Evolutionary conservation across 257 asterid genomes (phyloP).

Genomic region (Ballota nigra): DNA sequence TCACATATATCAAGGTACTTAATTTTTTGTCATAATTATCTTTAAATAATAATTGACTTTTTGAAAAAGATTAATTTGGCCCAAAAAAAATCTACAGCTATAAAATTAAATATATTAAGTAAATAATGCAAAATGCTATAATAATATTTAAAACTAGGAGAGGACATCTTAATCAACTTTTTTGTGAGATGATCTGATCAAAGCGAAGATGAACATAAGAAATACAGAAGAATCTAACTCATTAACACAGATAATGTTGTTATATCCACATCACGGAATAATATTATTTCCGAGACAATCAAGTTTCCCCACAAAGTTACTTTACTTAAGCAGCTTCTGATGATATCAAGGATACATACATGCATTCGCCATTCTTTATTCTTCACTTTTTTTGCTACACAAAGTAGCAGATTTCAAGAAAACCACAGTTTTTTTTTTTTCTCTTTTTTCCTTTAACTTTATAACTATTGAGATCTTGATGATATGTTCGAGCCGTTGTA

Average conservation of each 20-base stretch:
- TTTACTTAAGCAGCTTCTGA: slow-evolving; percentile 25
- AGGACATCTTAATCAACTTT: background rate
- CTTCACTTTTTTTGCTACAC: slow-evolving; percentile 28
- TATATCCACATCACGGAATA: slow-evolving; percentile 18
- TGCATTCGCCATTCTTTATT: slow-evolving; percentile 26
- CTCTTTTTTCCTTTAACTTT: background rate
- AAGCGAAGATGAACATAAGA: too few species aligned
- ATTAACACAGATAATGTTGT: background rate
- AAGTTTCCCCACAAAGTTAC: slow-evolving; percentile 16
- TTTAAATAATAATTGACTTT: too few species aligned
- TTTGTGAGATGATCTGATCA: too few species aligned
- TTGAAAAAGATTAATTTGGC: too few species aligned
- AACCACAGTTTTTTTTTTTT: background rate
- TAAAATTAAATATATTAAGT: too few species aligned
- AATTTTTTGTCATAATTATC: too few species aligned
- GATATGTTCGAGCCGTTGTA: slow-evolving; percentile 1
- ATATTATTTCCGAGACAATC: background rate
- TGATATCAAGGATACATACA: slow-evolving; percentile 20
- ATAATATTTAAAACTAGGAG: too few species aligned
- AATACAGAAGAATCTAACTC: background rate
- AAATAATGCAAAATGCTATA: too few species aligned
- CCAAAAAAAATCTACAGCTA: too few species aligned
- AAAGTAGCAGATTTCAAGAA: slow-evolving; percentile 22
- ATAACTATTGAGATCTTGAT: background rate
- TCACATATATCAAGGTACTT: too few species aligned